Evolutionary conservation across 2,329 filamentous ascomycete genomes (phyloP), one percentile per base, ranked within the genome.

Genomic region (Rhynchosporium agropyri): DNA sequence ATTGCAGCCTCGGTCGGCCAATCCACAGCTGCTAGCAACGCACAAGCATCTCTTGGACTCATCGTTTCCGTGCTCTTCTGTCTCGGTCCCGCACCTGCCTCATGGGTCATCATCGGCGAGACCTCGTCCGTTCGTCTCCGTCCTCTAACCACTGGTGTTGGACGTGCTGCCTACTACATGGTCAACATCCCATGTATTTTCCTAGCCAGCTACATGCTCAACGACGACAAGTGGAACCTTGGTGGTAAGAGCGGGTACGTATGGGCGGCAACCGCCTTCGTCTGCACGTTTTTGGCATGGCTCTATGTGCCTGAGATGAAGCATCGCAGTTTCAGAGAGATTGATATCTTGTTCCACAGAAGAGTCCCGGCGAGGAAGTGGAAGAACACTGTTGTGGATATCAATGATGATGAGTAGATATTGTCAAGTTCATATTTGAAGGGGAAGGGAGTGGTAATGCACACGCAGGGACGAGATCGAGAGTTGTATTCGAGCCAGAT

Each of bases 101-200:
- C 86, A 9, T 89, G 83, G 81, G 83, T 85, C 76, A 86, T 89
- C 68, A 89, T 89, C 53, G 85, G 83, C 68, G 86, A 89, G 75
- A 89, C 86, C 2, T 87, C 86, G 0, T 77, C 86, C 57, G 81
- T 89, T 60, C 85, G 86, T 65, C 85, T 89, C 36, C 75, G 86
- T 54, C 83, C 86, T 53, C 76, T 89, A n/a, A 89, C 83, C 3
- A 89, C 86, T 29, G 86, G 85, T 74, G 75, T 88, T 56, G 86
- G 86, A 72, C 85, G 86, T 72, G 86, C 76, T 59, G 76, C 79
- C 12, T 89, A 89, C 79, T 89, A 89, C 75, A 69, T 86, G 4
- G 77, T 86, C 65, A 82, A 89, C 63, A 88, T 89, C 73, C 85
- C 86, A 69, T 87, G 83, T 70, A 89, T 89, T 71, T 88, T 85